Evolutionary conservation across 176 grass and related monocot species (phyloP), one percentile per base, ranked within the genome.

Genomic region (Aechmea fasciata): DNA sequence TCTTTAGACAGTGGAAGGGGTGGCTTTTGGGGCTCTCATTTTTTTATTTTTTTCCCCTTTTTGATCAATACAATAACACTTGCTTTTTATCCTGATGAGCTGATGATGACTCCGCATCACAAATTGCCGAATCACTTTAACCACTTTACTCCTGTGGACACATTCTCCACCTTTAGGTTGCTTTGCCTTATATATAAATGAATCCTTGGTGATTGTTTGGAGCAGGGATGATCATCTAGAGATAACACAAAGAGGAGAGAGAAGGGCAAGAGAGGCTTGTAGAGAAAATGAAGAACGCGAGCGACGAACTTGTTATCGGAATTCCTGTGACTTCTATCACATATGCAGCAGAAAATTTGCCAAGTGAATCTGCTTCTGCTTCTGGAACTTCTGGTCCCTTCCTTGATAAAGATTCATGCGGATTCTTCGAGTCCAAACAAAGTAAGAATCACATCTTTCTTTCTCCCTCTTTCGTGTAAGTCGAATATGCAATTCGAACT

Each of bases 251-350:
- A 55, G 55, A 61, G 55, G 55, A 61, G 55, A 61, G 33, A 54
- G 64, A 63, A 3, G 65, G 69, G 69, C 49, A 48, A 57, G 47
- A 22, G 69, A 69, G 20, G 26, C 52, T 23, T 52, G 25, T 63
- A 14, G 9, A 29, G 66, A 10, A 70, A 75, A 88, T 88, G 85
- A 71, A 84, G 61, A 51, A 57, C 33, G 77, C 73, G 33, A 69
- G 59, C 78, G 81, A 81, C 69, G 63, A 78, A 48, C 85, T 80
- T 78, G 81, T 74, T 70, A 67, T 81, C 14, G 85, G 85, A 71
- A 81, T 88, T 81, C 85, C 81, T 71, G 50, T 88, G 66, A 15
- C 59, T 63, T 88, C 81, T 11, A 52, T 66, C 28, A 67, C 69
- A 53, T 83, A 80, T 73, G 72, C 85, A 29, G 65, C 52, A 47